A percentile compares a stretch with the other conserved stretches of the same genome.
phyloP scores from a whole-genome alignment of 1,284 basidiomycete species.

The Spongispora temasekensis region DNA sequence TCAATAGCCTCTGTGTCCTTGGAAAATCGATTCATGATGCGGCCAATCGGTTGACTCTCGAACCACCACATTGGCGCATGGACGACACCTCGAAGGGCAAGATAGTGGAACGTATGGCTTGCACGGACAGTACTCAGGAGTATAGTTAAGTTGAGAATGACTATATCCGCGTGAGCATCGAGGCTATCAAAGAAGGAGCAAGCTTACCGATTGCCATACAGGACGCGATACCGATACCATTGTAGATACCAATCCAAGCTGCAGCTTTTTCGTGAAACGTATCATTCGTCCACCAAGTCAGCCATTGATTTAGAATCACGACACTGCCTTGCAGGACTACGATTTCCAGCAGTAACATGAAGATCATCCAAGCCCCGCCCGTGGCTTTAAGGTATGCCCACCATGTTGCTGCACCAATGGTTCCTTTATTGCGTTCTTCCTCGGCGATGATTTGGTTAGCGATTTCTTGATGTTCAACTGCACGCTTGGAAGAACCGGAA shows the following conservation, averaged over 20 bases:
- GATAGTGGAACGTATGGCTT: slow-evolving; percentile 42
- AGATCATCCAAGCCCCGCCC: slow-evolving; percentile 23
- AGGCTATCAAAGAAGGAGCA: slow-evolving; percentile 12
- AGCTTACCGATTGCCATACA: slow-evolving; percentile 33
- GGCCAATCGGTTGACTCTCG: slow-evolving; percentile 47
- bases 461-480: slow-evolving; percentile 12
- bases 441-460: slow-evolving; percentile 51
- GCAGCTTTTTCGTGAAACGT: slow-evolving; percentile 34
- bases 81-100: slow-evolving; percentile 42
- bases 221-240: slow-evolving; percentile 40
- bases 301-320: slow-evolving; percentile 30
- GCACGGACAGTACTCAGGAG: slow-evolving; percentile 45
- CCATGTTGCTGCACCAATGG: slow-evolving; percentile 47
- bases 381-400: slow-evolving; percentile 24
- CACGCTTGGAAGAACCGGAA: slow-evolving; percentile 8
- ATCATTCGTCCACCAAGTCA: slow-evolving; percentile 34
- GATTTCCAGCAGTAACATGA: slow-evolving; percentile 22
- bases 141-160: slow-evolving; percentile 31
- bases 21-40: slow-evolving; percentile 49
- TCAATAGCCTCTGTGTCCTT: slow-evolving; percentile 45
- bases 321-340: slow-evolving; percentile 16
- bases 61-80: slow-evolving; percentile 45
- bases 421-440: slow-evolving; percentile 59
- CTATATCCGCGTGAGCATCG: slow-evolving; percentile 5
- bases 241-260: slow-evolving; percentile 31